These are phyloP conservation scores for Coemansia sp. DNA, from an alignment of 192 early-diverging fungal genomes.

Conservation along the genomic window DNA sequence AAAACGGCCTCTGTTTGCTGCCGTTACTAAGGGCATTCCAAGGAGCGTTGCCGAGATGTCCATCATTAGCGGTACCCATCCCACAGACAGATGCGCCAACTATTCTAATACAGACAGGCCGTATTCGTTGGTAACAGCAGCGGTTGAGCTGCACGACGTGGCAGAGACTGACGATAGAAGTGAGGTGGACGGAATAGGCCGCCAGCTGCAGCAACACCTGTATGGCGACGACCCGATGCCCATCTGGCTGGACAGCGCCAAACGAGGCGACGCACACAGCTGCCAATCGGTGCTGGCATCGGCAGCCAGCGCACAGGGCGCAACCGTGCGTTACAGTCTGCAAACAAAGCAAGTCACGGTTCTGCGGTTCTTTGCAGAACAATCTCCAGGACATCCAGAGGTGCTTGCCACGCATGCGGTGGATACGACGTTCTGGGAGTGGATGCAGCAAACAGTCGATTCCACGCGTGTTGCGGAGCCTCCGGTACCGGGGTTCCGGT, in stretches of 20 bases:
- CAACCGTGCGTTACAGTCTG: conserved; percentile 36
- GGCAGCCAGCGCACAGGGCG: conserved; percentile 9
- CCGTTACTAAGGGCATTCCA: background rate
- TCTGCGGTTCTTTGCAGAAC: background rate
- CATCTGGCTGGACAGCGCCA: conserved; percentile 72
- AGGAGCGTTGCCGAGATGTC: background rate
- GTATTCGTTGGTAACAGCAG: background rate
- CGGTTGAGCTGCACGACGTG: background rate
- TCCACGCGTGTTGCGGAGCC: conserved; percentile 14
- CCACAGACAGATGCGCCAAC: background rate
- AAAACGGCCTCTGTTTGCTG: background rate
- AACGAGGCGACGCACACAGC: background rate
- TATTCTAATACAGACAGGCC: background rate
- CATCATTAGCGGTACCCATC: background rate
- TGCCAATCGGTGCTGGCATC: conserved; percentile 41
- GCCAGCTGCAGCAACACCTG: conserved; percentile 17
- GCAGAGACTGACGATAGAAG: conserved; percentile 19
- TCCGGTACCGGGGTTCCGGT: conserved; percentile 63
- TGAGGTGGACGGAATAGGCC: background rate
- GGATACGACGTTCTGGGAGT: conserved; percentile 63
- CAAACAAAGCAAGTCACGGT: conserved; percentile 3
- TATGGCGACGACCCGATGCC: conserved; percentile 36
- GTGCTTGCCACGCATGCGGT: background rate
- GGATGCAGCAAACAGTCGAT: conserved; percentile 56
- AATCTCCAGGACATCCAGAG: background rate